Base-by-base conservation (phyloP, 345 rosid species). In the Heritiera fomes region DNA sequence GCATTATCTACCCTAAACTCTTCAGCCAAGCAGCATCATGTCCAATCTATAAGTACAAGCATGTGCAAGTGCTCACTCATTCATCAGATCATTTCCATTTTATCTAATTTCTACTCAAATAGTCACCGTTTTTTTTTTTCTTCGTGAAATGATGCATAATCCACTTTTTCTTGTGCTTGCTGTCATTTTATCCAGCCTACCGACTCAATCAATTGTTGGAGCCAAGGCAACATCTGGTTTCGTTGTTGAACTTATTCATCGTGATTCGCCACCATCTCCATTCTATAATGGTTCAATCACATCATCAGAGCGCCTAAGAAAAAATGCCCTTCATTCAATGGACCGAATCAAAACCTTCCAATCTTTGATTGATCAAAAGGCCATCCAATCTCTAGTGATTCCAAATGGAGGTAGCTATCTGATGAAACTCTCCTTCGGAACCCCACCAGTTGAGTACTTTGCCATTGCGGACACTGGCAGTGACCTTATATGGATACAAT, bases 391-490 rank as follows among this genome's bases (percentile, higher is more conserved):
- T 47, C 76, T 59, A 38, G 45, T 82, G 76, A 41, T 58, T 67
- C 13, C 80, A 56, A 56, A 20, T 14, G 83, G 75, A 0, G 83
- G 83, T 1, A 80, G 63, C 32, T 85, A 85, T 78, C 71, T 80
- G 71, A 85, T 85, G 87, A 77, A 58, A 2, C 71, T 85, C 63
- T 77, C 82, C 32, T 77, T 85, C 65, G 87, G 87, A n/a, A 82
- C 83, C 9, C 87, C 87, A 20, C 83, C 85, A 0, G 23, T 66
- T 0, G 80, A 79, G 47, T 61, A 79, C 55, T 0, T 80, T 0
- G 83, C 85, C 74, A 56, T 82, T 12, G 85, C 83, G 1, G 87
- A 85, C n/a, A 68, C 55, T 0, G 73, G 73, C 6, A 68, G 55
- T 30, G 73, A 68, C 55, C 73, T 68, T 68, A 20, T 12, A 23